Conservation (phyloP, 306 rosid species). For the Quillaja saponaria region DNA sequence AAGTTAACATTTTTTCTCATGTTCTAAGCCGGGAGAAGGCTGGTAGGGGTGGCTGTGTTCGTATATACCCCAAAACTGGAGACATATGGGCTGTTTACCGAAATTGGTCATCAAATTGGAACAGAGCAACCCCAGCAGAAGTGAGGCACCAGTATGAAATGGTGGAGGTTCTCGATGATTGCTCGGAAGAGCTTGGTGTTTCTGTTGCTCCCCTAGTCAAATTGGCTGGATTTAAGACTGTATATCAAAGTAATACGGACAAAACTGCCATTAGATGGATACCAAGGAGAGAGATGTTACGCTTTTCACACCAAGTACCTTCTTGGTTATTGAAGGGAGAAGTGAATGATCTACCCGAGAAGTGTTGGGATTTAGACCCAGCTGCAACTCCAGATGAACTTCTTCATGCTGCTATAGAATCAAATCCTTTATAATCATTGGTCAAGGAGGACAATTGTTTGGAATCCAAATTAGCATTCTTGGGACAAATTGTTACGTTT, state of each 20-base stretch:
- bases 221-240: slow-evolving; percentile 83
- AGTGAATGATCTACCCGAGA: slow-evolving; percentile 58
- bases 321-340: slow-evolving; percentile 72
- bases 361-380: slow-evolving; percentile 94
- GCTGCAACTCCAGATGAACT: slow-evolving; percentile 98
- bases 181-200: slow-evolving; percentile 89
- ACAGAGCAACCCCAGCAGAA: slow-evolving; percentile 80
- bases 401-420: slow-evolving; percentile 65
- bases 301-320: slow-evolving; percentile 98
- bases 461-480: slow-evolving; percentile 52
- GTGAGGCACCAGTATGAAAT: slow-evolving; percentile 90
- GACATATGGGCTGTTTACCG: slow-evolving; percentile 92
- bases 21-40: slow-evolving; percentile 69
- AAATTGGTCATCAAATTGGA: slow-evolving; percentile 87
- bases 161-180: slow-evolving; percentile 94
- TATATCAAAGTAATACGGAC: slow-evolving; percentile 63
- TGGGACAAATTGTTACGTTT: slow-evolving; percentile 62
- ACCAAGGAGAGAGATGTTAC: slow-evolving; percentile 81
- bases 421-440: slow-evolving; percentile 37
- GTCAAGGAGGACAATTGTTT: slow-evolving; percentile 38
- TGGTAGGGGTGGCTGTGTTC: slow-evolving; percentile 91
- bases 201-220: slow-evolving; percentile 82
- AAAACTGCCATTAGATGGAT: slow-evolving; percentile 75
- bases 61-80: slow-evolving; percentile 79
- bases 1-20: slow-evolving; percentile 92